Base-by-base conservation (phyloP, 164 flowering plant genomes). In the Vitis amurensis region DNA sequence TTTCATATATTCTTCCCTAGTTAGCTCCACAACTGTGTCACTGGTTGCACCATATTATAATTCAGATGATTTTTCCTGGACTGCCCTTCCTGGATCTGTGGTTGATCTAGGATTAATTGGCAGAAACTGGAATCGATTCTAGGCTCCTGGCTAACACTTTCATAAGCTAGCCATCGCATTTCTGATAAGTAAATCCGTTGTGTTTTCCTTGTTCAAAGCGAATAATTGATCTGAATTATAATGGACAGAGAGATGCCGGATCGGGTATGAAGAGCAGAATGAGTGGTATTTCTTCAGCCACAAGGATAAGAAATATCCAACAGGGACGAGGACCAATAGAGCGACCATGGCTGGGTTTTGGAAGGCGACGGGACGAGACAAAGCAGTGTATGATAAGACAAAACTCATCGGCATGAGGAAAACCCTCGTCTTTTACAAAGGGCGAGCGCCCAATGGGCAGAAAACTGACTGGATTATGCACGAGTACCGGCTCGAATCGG, bases 381-480 rank as follows among this genome's bases (percentile, higher is more conserved):
- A 92, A 74, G 91, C 96, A 0, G 90, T 92, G 17, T 83, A 87
- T 55, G 89, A 88, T 9, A 92, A 90, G 76, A 66, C 75, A 8
- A 86, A 78, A 69, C 88, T 92, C 30, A 89, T 92, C 51, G 98
- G 98, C 3, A 92, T 92, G 98, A 88, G 98, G 78, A 92, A 92
- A 75, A 92, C 98, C n/a, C 88, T 92, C 9, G 98, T 92, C 7
- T 92, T 89, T 81, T 92, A 92, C 85, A 87, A 77, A 73, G 98
- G 98, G 12, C 76, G 98, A 49, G 98, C 98, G 9, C 98, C 98
- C 5, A 92, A 90, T 76, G 98, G 98, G 2, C 92, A 90, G 79
- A 92, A 92, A 71, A 81, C 83, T 10, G 98, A 92, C 59, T 92
- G 98, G 98, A 92, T 92, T 80, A 92, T 92, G 96, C 98, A 92